Percentiles rank a stretch among this genome's conserved stretches.
Evolutionary conservation across 331 rosid genomes (phyloP).

Genomic region (Prunus yedoensis): DNA sequence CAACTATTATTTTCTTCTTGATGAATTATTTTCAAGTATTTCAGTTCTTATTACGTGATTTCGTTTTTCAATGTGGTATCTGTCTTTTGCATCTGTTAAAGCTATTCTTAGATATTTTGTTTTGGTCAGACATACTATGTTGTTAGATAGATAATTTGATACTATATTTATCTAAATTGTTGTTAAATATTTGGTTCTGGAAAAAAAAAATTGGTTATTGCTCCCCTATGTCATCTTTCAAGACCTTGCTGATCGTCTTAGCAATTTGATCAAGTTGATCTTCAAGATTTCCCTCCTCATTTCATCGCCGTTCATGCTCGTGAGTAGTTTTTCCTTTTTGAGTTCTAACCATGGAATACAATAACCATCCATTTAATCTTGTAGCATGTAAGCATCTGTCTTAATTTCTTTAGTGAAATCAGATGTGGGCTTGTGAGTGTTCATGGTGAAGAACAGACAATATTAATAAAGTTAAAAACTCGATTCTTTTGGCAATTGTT

Average conservation of each 20-base stretch:
- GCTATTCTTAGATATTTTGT: not conserved
- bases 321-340: not conserved
- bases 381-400: not conserved
- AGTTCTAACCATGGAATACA: not conserved
- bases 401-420: not conserved
- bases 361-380: not conserved
- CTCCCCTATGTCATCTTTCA: not conserved
- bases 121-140: no score
- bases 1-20: no score
- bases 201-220: not conserved
- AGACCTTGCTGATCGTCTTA: not conserved
- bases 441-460: not conserved
- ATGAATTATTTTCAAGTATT: not conserved
- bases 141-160: not conserved
- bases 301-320: not conserved
- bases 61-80: not conserved
- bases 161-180: not conserved
- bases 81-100: not conserved
- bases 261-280: not conserved
- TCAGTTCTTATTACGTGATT: not conserved
- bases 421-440: not conserved
- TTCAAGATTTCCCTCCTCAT: not conserved
- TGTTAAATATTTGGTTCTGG: no score
- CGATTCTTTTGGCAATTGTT: not conserved
- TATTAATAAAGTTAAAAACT: not conserved